These are phyloP conservation scores for Paratinospora sagittata DNA, from an alignment of 164 flowering plant species.

Conservation along the genomic window DNA sequence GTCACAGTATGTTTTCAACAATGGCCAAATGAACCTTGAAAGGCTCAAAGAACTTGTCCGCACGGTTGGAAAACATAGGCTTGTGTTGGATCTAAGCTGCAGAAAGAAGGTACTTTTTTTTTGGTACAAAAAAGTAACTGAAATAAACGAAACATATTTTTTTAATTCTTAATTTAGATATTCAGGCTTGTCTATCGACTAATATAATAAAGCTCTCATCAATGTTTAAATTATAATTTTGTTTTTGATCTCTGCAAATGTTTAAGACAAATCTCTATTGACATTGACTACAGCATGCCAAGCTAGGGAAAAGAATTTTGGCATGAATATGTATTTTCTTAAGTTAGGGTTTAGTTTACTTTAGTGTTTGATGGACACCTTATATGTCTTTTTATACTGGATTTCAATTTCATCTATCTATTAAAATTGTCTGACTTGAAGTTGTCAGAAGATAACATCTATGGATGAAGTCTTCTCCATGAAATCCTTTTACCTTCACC, in stretches of 20 bases:
- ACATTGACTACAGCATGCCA: background rate
- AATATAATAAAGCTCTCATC: too few relatives aligned
- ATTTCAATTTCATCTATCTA: too few relatives aligned
- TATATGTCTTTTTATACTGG: too few relatives aligned
- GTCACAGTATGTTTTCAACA: conserved; percentile 84
- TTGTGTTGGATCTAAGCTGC: conserved; percentile 94
- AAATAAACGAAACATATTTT: background rate
- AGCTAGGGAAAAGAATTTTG: background rate
- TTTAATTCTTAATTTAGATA: background rate
- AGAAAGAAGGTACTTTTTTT: conserved; percentile 66
- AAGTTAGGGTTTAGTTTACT: too few relatives aligned
- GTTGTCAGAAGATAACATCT: too few relatives aligned
- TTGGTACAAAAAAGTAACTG: background rate
- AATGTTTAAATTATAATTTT: background rate
- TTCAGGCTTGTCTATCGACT: background rate
- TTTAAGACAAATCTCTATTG: background rate
- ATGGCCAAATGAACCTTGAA: conserved; percentile 82
- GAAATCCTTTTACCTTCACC: too few relatives aligned
- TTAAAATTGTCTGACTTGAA: too few relatives aligned
- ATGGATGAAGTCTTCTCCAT: too few relatives aligned
- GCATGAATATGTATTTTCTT: too few relatives aligned
- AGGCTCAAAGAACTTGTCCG: conserved; percentile 68
- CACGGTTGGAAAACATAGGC: conserved; percentile 67
- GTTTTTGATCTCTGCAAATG: background rate
- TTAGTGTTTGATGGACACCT: too few relatives aligned